Conservation (phyloP, 306 rosid species). For the Cotoneaster glaucophyllus region DNA sequence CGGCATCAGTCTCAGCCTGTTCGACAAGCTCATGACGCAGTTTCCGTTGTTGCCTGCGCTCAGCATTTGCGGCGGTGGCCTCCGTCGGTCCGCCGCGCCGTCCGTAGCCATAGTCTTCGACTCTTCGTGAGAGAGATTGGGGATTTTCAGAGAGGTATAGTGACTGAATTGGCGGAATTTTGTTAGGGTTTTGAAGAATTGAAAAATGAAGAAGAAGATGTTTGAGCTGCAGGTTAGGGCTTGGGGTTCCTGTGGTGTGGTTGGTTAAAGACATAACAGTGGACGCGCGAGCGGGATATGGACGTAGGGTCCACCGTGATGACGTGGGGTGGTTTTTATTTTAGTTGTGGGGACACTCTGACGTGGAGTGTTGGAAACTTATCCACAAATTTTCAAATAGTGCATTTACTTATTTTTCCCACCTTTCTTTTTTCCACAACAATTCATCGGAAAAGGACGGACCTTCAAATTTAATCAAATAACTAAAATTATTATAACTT, state of each 20-base stretch:
- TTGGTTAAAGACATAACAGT: neutral
- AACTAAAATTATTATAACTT: too few species aligned
- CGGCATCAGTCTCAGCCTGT: conserved; percentile 49
- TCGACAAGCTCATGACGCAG: conserved; percentile 15
- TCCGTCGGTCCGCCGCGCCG: conserved; percentile 40
- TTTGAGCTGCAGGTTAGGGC: conserved; percentile 17
- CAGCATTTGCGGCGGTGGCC: conserved; percentile 30
- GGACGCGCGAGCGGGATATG: neutral
- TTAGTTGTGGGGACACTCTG: neutral
- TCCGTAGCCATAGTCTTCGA: conserved; percentile 39
- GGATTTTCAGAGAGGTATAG: neutral
- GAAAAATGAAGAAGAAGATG: neutral
- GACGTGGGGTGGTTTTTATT: neutral
- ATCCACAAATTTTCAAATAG: neutral
- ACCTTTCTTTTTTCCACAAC: too few species aligned
- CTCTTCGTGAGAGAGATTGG: neutral
- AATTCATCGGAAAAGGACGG: too few species aligned
- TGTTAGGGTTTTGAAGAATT: neutral
- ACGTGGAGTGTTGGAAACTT: neutral
- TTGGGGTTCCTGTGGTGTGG: neutral
- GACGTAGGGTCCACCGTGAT: neutral
- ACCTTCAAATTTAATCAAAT: too few species aligned
- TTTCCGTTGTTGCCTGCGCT: conserved; percentile 41
- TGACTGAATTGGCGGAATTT: neutral
- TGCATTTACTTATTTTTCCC: neutral